Base-by-base conservation (phyloP, 176 grass and related monocot genomes). In the Carex parvula region DNA sequence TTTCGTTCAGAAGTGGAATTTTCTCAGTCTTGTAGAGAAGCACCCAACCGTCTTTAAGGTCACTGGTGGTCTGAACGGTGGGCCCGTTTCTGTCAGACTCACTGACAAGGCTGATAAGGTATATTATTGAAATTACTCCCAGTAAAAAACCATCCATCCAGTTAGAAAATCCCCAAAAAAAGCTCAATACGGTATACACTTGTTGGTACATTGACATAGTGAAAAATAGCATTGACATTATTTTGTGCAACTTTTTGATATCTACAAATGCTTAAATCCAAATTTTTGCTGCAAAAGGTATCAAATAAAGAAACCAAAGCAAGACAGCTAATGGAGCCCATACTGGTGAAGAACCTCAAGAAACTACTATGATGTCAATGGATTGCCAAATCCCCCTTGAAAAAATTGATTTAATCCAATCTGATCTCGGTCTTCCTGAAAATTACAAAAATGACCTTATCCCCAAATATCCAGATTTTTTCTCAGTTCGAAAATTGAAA, bases 331-430 rank as follows among this genome's bases (percentile, higher is more conserved):
- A 90, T 93, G 95, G 91, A 95, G 41, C 89, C 92, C 8, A 86
- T 98, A 71, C 79, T 98, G 84, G 88, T 94, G 79, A 94, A 58
- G 54, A 93, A 91, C 16, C 87, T 94, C 22, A 90, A 85, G 83
- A 98, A 90, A 84, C 83, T 94, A 62, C 84, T 57, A 98, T 94
- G 91, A 91, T 94, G 92, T 94, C 91, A 1, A 82, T 94, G 92
- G 91, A 93, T 75, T 98, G 89, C 69, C 91, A 94, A 71, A 93
- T 98, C 59, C 86, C 86, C 21, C 8, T 91, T 33, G 88, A 94
- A 50, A 94, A 98, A 85, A 94, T 93, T 79, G 89, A 93, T n/a
- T 86, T 98, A 48, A 98, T 95, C 32, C 77, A 91, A 24, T 86
- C 84, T 85, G 92, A 98, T 64, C 84, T 93, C 6, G 92, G 92